These are phyloP conservation scores for Alternaria incomplexa DNA, from an alignment of 2,329 filamentous ascomycete genomes.

Conservation along the genomic window DNA sequence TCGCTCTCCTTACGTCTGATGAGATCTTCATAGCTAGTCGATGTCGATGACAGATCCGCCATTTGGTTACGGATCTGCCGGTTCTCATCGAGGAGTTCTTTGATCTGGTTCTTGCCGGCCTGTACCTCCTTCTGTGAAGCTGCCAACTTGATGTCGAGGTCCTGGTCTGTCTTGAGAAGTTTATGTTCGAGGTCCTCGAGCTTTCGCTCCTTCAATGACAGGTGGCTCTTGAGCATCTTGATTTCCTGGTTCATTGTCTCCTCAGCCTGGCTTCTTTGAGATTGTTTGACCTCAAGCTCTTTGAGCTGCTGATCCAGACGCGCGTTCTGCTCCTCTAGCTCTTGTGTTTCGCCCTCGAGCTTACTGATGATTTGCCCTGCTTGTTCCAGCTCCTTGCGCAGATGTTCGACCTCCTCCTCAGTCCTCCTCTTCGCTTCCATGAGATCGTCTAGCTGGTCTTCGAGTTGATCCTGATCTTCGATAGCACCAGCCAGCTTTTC, in stretches of 20 bases:
- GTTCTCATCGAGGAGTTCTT: constrained; percentile 80
- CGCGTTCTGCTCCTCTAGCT: constrained; percentile 70
- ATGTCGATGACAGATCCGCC: constrained; percentile 84
- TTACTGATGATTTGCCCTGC: constrained; percentile 85
- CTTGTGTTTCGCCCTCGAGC: constrained; percentile 84
- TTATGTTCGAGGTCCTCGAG: constrained; percentile 84
- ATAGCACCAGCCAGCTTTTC: constrained; percentile 93
- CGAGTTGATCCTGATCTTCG: constrained; percentile 90
- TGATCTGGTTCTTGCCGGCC: constrained; percentile 73
- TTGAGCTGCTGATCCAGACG: constrained; percentile 74
- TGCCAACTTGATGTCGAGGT: constrained; percentile 83
- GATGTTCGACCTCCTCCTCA: constrained; percentile 81
- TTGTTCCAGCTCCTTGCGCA: constrained; percentile 84
- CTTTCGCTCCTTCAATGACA: constrained; percentile 88
- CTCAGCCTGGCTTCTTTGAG: constrained; percentile 77
- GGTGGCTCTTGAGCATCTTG: constrained; percentile 88
- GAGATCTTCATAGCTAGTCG: constrained; percentile 93
- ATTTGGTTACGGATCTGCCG: constrained; percentile 83
- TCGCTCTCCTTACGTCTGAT: constrained; percentile 95
- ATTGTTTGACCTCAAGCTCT: constrained; percentile 72
- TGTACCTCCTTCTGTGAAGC: constrained; percentile 81
- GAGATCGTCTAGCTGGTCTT: constrained; percentile 89
- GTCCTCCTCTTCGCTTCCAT: constrained; percentile 87
- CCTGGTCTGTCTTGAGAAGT: constrained; percentile 83
- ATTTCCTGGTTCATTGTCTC: constrained; percentile 80